Evolutionary conservation across 352 stramenopile species (phyloP).

Genomic region (Pythium utonaiense): DNA sequence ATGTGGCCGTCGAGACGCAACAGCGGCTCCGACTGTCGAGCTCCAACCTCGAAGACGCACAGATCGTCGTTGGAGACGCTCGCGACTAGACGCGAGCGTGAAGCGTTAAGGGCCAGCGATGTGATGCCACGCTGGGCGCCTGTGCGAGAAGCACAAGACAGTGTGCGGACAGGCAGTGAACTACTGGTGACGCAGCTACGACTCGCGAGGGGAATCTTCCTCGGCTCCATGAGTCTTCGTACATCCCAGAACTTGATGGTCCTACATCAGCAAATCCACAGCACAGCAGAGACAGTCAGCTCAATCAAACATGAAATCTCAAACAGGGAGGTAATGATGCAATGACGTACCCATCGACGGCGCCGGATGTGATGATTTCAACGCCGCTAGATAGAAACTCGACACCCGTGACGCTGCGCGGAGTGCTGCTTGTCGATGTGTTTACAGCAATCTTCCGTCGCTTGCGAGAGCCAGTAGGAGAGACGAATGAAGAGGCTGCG

Average conservation of each 20-base stretch:
- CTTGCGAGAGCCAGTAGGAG: constrained; percentile 31
- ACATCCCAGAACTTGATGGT: constrained; percentile 75
- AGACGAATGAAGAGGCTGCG: constrained; percentile 27
- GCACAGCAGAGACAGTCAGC: not conserved
- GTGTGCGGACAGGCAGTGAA: constrained; percentile 26
- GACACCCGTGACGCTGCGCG: constrained; percentile 68
- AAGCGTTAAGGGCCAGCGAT: constrained; percentile 39
- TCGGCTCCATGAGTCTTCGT: constrained; percentile 27
- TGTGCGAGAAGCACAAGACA: constrained; percentile 38
- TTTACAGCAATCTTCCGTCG: constrained; percentile 9
- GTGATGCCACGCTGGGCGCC: constrained; percentile 51
- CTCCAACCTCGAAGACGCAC: constrained; percentile 42
- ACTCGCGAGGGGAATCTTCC: constrained; percentile 13
- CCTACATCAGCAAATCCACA: constrained; percentile 5
- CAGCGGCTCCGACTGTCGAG: constrained; percentile 21
- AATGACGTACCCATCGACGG: constrained; percentile 37
- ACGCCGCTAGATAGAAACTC: constrained; percentile 43
- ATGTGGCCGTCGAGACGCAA: constrained; percentile 44
- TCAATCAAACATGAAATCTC: too few relatives aligned
- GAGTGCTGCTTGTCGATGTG: constrained; percentile 14
- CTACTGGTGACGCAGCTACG: constrained; percentile 15
- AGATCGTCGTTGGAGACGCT: constrained; percentile 62
- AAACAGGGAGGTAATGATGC: too few relatives aligned
- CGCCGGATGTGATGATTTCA: constrained; percentile 53
- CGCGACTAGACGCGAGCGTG: constrained; percentile 41